Percentiles rank a stretch among this genome's conserved stretches.
Conservation (phyloP, 768 basidiomycete species). For the Lentinula detonsa region DNA sequence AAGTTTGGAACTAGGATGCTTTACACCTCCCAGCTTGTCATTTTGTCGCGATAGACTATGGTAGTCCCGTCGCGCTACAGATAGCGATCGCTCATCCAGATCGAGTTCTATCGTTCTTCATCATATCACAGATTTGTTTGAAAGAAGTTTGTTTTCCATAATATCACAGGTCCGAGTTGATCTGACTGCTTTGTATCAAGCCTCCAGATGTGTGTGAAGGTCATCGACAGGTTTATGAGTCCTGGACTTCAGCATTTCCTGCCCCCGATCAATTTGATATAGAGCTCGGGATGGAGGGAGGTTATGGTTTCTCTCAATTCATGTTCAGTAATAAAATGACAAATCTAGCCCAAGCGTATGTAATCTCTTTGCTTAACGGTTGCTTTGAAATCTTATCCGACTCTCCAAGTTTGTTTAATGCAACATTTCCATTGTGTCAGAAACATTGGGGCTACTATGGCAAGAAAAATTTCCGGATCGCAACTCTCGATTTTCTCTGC, state of each 20-base stretch:
- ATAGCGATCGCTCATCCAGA: constrained; percentile 1
- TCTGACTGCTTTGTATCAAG: background rate
- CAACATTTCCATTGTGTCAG: constrained; percentile 1
- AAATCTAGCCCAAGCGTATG: constrained; percentile 1
- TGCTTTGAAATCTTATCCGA: background rate
- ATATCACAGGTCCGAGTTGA: background rate
- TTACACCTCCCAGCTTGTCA: constrained; percentile 1
- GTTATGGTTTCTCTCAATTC: constrained; percentile 2
- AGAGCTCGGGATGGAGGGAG: background rate
- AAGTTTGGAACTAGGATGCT: background rate
- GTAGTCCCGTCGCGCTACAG: background rate
- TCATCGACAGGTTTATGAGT: background rate
- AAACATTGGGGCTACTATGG: constrained; percentile 11
- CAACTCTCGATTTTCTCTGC: constrained; percentile 12
- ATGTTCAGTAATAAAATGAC: constrained; percentile 4
- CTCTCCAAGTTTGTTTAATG: background rate
- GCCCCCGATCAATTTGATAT: background rate
- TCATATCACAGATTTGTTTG: constrained; percentile 2
- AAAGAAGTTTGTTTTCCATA: background rate
- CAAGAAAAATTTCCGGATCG: constrained; percentile 7
- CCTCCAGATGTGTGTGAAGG: constrained; percentile 4
- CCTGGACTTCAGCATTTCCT: background rate
- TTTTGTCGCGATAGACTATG: background rate
- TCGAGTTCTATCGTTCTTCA: background rate
- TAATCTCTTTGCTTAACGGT: background rate